These are phyloP conservation scores for Hanseniaspora uvarum DNA, from an alignment of 1,139 yeast species.

Conservation along the genomic window DNA sequence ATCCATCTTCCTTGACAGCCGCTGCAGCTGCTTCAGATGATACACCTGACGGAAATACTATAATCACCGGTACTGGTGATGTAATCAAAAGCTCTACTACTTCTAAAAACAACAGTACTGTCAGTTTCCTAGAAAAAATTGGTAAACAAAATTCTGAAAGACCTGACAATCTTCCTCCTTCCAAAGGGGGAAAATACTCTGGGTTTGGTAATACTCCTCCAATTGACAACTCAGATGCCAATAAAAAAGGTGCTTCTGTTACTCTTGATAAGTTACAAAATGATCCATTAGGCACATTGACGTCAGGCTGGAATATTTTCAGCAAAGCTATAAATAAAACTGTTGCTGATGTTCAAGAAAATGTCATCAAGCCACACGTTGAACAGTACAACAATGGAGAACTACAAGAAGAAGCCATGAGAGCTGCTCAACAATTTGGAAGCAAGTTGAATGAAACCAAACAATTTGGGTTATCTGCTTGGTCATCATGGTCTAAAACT, in stretches of 20 bases:
- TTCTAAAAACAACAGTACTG: conserved; percentile 33
- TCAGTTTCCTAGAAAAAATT: conserved; percentile 40
- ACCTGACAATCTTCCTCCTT: conserved; percentile 76
- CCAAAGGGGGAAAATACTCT: conserved; percentile 84
- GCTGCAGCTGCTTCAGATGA: conserved; percentile 19
- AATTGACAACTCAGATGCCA: conserved; percentile 17
- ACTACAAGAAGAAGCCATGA: conserved; percentile 64
- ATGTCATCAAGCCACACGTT: conserved; percentile 80
- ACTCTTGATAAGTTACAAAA: conserved; percentile 66
- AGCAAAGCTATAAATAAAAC: conserved; percentile 75
- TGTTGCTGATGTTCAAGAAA: conserved; percentile 73
- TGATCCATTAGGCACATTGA: conserved; percentile 80
- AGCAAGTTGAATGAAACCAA: conserved; percentile 88
- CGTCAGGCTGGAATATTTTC: conserved; percentile 91
- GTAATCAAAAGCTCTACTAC: conserved; percentile 26
- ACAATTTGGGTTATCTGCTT: conserved; percentile 55
- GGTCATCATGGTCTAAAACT: conserved; percentile 50
- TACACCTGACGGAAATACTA: conserved; percentile 24
- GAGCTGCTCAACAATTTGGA: conserved; percentile 93
- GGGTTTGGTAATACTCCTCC: conserved; percentile 80
- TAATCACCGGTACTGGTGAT: conserved; percentile 19
- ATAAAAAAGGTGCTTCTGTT: conserved; percentile 36
- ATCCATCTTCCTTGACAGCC: conserved; percentile 23
- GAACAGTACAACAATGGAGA: conserved; percentile 75
- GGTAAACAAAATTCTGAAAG: conserved; percentile 64